Percentiles rank a stretch among this genome's conserved stretches.
These are phyloP conservation scores for Aspergillus pseudoterreus DNA, from an alignment of 2,329 filamentous ascomycete species.

Conservation along the genomic window DNA sequence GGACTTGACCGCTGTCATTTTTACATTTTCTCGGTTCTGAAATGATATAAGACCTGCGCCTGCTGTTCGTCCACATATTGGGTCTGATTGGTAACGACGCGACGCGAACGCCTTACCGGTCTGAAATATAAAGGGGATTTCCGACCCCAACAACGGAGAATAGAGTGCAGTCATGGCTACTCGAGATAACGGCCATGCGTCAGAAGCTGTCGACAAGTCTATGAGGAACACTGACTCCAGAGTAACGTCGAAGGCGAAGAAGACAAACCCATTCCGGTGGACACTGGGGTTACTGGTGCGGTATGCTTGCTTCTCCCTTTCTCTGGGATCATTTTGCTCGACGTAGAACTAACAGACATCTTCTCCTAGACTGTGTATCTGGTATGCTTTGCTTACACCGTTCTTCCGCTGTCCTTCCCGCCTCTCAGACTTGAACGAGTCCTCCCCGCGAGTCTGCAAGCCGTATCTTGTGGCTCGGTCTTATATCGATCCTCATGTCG, in stretches of 20 bases:
- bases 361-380: slow-evolving; percentile 67
- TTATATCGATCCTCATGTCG: slow-evolving; percentile 68
- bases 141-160: slow-evolving; percentile 4
- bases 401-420: slow-evolving; percentile 77
- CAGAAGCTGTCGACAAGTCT: slow-evolving; percentile 17
- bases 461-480: slow-evolving; percentile 67
- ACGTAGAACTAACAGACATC: not conserved
- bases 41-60: not conserved
- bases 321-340: slow-evolving; percentile 1
- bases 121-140: slow-evolving; percentile 2
- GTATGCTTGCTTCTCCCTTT: slow-evolving; percentile 21
- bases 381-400: slow-evolving; percentile 79
- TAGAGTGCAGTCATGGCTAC: slow-evolving; percentile 19
- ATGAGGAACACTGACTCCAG: slow-evolving; percentile 8
- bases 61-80: not conserved
- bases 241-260: slow-evolving; percentile 9
- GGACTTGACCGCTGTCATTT: not conserved
- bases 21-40: not conserved
- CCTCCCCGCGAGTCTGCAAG: slow-evolving; percentile 75
- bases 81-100: not conserved
- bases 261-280: slow-evolving; percentile 28
- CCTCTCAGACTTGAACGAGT: slow-evolving; percentile 62
- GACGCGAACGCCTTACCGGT: slow-evolving; percentile 5
- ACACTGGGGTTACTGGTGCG: slow-evolving; percentile 32
- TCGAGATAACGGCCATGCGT: slow-evolving; percentile 24